These are phyloP conservation scores for Sanghuangporus weigelae DNA, from an alignment of 1,284 basidiomycete species.

Conservation along the genomic window DNA sequence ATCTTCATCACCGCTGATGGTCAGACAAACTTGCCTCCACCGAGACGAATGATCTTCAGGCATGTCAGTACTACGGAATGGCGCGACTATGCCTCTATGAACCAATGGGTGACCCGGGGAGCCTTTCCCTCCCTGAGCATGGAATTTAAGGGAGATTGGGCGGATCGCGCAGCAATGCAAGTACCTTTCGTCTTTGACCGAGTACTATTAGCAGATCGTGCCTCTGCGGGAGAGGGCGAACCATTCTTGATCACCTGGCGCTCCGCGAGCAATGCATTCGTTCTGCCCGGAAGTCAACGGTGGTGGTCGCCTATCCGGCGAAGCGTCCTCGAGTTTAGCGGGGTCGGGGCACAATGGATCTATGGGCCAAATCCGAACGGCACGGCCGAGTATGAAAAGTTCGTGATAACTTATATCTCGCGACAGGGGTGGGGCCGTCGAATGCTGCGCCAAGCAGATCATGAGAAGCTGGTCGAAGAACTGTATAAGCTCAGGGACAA, in stretches of 20 bases:
- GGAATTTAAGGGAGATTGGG: slow-evolving; percentile 78
- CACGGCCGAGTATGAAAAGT: slow-evolving; percentile 23
- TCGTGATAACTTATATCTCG: slow-evolving; percentile 84
- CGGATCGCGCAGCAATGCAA: slow-evolving; percentile 64
- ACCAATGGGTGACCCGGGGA: slow-evolving; percentile 70
- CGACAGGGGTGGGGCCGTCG: slow-evolving; percentile 81
- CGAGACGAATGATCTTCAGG: slow-evolving; percentile 70
- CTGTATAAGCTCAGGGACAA: slow-evolving; percentile 59
- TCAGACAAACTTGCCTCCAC: slow-evolving; percentile 62
- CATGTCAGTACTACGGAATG: slow-evolving; percentile 72
- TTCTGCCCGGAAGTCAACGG: slow-evolving; percentile 62
- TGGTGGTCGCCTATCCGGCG: slow-evolving; percentile 80
- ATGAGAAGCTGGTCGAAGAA: slow-evolving; percentile 59
- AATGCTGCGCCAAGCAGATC: slow-evolving; percentile 58
- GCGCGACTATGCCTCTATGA: slow-evolving; percentile 84
- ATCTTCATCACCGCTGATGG: slow-evolving; percentile 58
- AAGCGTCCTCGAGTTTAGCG: slow-evolving; percentile 67
- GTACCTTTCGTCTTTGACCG: slow-evolving; percentile 75
- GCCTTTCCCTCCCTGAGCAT: slow-evolving; percentile 72
- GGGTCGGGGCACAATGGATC: slow-evolving; percentile 40
- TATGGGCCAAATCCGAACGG: slow-evolving; percentile 21
- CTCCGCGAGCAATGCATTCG: slow-evolving; percentile 68
- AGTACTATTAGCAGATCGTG: slow-evolving; percentile 77
- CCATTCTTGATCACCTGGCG: slow-evolving; percentile 68
- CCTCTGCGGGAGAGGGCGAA: slow-evolving; percentile 69